Conservation (phyloP, 306 rosid genomes). For the Quercus robur region DNA sequence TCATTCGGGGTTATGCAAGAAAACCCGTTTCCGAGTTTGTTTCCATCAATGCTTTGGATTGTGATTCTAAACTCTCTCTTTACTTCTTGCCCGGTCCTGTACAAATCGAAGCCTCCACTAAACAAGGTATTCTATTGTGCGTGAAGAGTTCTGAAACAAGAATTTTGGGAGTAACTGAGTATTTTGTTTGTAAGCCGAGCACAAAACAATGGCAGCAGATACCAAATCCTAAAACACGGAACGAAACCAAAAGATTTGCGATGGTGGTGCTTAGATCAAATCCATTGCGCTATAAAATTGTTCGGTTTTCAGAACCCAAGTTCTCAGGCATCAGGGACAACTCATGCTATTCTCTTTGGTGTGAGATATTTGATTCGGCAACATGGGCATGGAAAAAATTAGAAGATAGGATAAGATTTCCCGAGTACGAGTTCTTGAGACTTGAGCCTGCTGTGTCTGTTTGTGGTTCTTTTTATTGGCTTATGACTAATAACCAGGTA, state of each 20-base stretch:
- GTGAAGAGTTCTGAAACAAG: no score
- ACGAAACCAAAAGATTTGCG: not conserved
- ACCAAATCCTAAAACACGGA: not conserved
- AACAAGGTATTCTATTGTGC: no score
- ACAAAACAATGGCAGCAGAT: no score
- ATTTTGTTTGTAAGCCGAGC: no score
- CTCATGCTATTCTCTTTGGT: not conserved
- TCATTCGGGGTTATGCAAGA: no score
- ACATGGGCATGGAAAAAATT: slow-evolving; percentile 1
- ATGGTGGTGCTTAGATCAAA: slow-evolving; percentile 3
- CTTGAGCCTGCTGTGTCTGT: not conserved
- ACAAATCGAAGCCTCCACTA: no score
- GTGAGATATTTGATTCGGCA: not conserved
- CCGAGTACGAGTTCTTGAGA: not conserved
- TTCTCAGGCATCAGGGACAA: not conserved
- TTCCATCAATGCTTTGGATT: no score
- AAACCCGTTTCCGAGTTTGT: no score
- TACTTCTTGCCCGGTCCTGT: no score
- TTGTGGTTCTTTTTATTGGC: not conserved
- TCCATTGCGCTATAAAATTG: not conserved
- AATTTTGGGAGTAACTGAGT: no score
- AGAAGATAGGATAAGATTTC: not conserved
- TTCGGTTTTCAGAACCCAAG: not conserved
- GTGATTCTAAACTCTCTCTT: no score
- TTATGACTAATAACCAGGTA: not conserved